Evolutionary conservation across 257 asterid genomes (phyloP).

Genomic region (Asclepias syriaca): DNA sequence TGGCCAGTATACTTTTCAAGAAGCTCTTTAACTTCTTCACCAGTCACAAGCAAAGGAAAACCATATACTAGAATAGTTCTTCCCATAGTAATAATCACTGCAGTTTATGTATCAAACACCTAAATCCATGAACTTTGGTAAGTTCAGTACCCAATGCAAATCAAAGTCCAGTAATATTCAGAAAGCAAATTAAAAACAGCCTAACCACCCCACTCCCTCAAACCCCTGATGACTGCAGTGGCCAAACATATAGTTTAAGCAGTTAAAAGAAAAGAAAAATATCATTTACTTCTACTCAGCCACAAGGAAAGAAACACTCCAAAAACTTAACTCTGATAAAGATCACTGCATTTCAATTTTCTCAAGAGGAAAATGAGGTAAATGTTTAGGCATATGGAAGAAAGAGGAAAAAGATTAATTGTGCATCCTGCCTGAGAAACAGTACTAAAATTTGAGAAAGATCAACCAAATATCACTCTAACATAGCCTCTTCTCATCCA

Average conservation of each 20-base stretch:
- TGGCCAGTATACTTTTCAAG: conserved; percentile 42
- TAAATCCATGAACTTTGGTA: not conserved
- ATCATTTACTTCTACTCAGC: too few relatives aligned
- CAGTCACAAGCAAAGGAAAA: conserved; percentile 42
- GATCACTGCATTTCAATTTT: not conserved
- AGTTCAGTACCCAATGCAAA: not conserved
- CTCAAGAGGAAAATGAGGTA: not conserved
- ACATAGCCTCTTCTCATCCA: too few relatives aligned
- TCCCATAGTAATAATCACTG: conserved; percentile 19
- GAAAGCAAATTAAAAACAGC: too few relatives aligned
- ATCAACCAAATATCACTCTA: too few relatives aligned
- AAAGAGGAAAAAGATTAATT: too few relatives aligned
- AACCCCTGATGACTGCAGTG: not conserved
- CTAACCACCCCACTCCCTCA: too few relatives aligned
- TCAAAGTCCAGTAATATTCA: too few relatives aligned
- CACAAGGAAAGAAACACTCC: too few relatives aligned
- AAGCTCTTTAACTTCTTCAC: conserved; percentile 24
- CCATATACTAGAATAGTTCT: conserved; percentile 42
- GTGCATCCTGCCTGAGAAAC: too few relatives aligned
- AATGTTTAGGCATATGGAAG: not conserved
- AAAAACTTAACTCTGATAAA: too few relatives aligned
- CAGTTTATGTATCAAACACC: conserved; percentile 5
- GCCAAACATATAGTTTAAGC: not conserved
- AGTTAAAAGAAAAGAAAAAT: not conserved
- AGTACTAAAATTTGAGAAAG: too few relatives aligned